Base-by-base conservation (phyloP, 2,329 filamentous ascomycete genomes). In the Amauroascus niger region DNA sequence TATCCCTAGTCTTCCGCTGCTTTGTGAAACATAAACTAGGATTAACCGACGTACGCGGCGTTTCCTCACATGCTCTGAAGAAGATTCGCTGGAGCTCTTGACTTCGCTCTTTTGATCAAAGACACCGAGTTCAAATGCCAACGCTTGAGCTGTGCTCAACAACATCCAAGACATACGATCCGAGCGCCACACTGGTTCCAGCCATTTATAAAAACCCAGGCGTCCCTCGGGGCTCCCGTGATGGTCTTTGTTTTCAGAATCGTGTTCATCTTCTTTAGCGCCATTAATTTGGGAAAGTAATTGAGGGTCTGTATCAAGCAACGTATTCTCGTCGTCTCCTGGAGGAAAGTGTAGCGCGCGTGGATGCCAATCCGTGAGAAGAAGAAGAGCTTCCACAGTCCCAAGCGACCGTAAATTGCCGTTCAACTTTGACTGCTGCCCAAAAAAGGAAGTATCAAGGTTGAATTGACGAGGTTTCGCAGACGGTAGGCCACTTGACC, bases 141-240 rank as follows among this genome's bases (percentile, higher is more conserved):
- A 75, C 1, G 89, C 87, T 74, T 91, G 87, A 13, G 88, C 89
- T 35, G 89, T 94, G 64, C 88, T 94, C 28, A 97, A 78, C 13
- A 97, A 75, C 88, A 96, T 96, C 91, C 91, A 96, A 65, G 88
- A 95, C 87, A 96, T 95, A 52, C 89, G 86, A 64, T 96, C 91
- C 59, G 86, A 88, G 62, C 91, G 80, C 88, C 91, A 96, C 7
- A 88, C 91, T 1, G 93, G 93, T 68, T 98, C 93, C 3, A 97
- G 80, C 88, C 93, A 97, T 67, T 88, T 91, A 65, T 95, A 89
- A 59, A 96, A 74, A 1, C 73, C 93, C 26, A 89, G 78, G 67
- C 87, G 84, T 8, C 88, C 88, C 43, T 88, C 87, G 18, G 88
- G 79, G n/a, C 81, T 80, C 28, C 78, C 79, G 26, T 67, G 74